These are phyloP conservation scores for Oryza australiensis DNA, from an alignment of 176 grass and related monocot genomes.

Conservation along the genomic window DNA sequence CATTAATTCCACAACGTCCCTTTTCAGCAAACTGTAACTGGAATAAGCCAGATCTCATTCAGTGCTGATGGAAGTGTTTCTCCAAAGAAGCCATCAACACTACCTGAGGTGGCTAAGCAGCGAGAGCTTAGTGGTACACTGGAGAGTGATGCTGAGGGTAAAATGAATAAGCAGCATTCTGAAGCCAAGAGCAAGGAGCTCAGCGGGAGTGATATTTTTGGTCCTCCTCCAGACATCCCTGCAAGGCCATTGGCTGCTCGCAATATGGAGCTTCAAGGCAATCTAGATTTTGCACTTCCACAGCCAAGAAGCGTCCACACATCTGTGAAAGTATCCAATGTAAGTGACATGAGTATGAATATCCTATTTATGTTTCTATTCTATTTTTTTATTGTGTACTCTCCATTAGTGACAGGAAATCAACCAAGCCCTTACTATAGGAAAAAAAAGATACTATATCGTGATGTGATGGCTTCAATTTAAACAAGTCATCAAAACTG, in stretches of 20 bases:
- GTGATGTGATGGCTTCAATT: not conserved
- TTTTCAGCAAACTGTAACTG: constrained; percentile 67
- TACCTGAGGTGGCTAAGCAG: constrained; percentile 93
- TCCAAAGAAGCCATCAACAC: constrained; percentile 80
- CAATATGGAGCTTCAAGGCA: constrained; percentile 77
- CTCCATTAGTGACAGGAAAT: not conserved
- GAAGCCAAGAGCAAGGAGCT: constrained; percentile 96
- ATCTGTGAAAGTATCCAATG: constrained; percentile 86
- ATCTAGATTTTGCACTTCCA: constrained; percentile 71
- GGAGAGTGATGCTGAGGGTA: constrained; percentile 58
- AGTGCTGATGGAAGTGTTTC: constrained; percentile 70
- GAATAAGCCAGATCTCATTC: constrained; percentile 94
- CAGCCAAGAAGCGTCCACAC: constrained; percentile 67
- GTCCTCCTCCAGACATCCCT: constrained; percentile 68
- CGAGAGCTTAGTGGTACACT: constrained; percentile 79
- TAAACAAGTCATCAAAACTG: not conserved
- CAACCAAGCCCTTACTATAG: not conserved
- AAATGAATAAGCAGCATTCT: constrained; percentile 77
- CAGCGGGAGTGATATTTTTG: constrained; percentile 77
- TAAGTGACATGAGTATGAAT: constrained; percentile 42
- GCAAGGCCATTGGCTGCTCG: constrained; percentile 63
- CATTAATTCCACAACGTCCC: not conserved
- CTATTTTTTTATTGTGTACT: not conserved
- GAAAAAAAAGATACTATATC: not conserved
- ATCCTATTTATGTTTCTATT: constrained; percentile 9